Base-by-base conservation (phyloP, 768 basidiomycete genomes). In the Lentinula sp. region DNA sequence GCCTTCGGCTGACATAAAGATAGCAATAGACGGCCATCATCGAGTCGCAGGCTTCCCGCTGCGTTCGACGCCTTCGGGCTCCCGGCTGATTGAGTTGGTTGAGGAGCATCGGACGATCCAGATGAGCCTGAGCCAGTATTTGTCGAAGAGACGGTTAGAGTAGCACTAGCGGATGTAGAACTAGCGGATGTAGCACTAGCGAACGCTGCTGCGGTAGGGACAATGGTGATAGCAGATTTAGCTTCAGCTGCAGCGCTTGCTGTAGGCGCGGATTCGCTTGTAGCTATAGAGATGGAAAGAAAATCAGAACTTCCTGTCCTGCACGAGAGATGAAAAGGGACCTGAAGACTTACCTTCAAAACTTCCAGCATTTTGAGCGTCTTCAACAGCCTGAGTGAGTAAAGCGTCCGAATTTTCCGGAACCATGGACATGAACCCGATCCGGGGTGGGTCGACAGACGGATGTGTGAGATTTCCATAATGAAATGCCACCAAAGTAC, bases 391-490 rank as follows among this genome's bases (percentile, higher is more conserved):
- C 28, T 74, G 67, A 23, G 60, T 61, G 28, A 79, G 67, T n/a
- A 76, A 66, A 11, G 68, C 67, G 37, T 67, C 73, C 0, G 85
- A 84, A 62, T 87, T 78, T 5, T 66, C 32, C 11, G 87, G 86
- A 8, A 89, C 84, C 1, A 76, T 84, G 7, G 88, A 89, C 49
- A 84, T 73, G 55, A 90, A 74, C 1, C 88, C 88, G 4, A 90
- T 81, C 0, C 86, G 82, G 0, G 88, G 86, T 48, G 85, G 84
- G 64, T 89, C 86, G 57, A 78, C 76, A 0, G 84, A 86, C 0
- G 88, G 88, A 59, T 83, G 78, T 0, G 83, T 84, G 56, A 89
- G 73, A 68, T 89, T 88, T 13, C 88, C 88, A 65, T 86, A 89
- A 70, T 89, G 79, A 67, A 89, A 89, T 15, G 82, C 83, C 28